A percentile compares a stretch with the other conserved stretches of the same genome.
Evolutionary conservation across 208 protist species (phyloP).

Genomic region (Acanthamoeba lugdunensis): DNA sequence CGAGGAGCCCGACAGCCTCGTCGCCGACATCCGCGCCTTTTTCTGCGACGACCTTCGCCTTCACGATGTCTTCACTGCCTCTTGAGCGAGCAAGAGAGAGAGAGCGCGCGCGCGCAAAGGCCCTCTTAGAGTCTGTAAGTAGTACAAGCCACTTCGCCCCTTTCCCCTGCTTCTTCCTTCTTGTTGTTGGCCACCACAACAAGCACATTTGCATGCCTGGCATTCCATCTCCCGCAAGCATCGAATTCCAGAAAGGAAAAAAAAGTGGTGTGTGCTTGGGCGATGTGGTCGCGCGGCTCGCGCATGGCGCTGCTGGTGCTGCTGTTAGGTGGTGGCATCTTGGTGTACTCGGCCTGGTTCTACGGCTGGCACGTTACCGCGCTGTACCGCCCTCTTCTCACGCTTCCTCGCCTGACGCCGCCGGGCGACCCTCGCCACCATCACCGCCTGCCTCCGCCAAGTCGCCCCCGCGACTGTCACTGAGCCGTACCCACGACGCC

Average conservation of each 20-base stretch:
- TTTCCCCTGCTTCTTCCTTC: too few relatives aligned
- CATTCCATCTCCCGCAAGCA: too few relatives aligned
- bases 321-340: neutral
- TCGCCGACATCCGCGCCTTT: constrained; percentile 55
- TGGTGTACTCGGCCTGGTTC: neutral
- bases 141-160: neutral
- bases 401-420: too few relatives aligned
- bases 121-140: neutral
- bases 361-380: neutral
- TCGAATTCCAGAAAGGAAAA: too few relatives aligned
- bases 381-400: too few relatives aligned
- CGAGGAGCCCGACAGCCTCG: constrained; percentile 59
- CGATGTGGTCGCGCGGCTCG: too few relatives aligned
- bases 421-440: too few relatives aligned
- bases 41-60: constrained; percentile 54
- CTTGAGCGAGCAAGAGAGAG: neutral
- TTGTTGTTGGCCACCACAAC: too few relatives aligned
- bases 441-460: too few relatives aligned
- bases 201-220: too few relatives aligned
- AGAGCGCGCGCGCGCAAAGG: too few relatives aligned
- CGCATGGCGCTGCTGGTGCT: neutral
- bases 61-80: neutral
- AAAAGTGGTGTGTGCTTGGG: too few relatives aligned
- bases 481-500: neutral
- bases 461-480: neutral